Evolutionary conservation across 768 basidiomycete genomes (phyloP).

Genomic region (Boletales sp.): DNA sequence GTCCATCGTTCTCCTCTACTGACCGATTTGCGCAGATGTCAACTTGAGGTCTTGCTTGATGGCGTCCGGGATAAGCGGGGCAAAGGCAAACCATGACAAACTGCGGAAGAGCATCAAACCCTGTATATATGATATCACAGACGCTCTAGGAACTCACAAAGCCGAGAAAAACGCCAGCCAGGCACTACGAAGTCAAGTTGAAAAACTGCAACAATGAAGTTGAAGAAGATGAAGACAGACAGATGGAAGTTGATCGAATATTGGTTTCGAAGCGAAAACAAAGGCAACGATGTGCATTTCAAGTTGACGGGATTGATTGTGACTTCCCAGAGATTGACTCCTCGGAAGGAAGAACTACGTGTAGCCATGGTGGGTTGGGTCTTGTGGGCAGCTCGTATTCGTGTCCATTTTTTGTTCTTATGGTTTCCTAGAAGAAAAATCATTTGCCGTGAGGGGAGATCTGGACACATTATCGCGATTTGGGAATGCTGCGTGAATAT

Average conservation of each 20-base stretch:
- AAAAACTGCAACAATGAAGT: neutral
- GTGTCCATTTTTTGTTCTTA: neutral
- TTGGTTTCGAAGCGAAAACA: slow-evolving; percentile 45
- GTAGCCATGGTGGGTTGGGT: slow-evolving; percentile 2
- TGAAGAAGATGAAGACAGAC: slow-evolving; percentile 15
- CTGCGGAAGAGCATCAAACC: slow-evolving; percentile 10
- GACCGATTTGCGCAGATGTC: slow-evolving; percentile 42
- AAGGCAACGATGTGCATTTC: slow-evolving; percentile 50
- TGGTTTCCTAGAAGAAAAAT: neutral
- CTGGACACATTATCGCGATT: too few relatives aligned
- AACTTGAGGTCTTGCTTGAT: slow-evolving; percentile 52
- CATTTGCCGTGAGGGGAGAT: too few relatives aligned
- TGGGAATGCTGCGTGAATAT: too few relatives aligned
- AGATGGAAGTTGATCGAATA: slow-evolving; percentile 53
- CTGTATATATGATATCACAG: neutral
- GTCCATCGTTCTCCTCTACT: neutral
- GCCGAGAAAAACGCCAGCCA: slow-evolving; percentile 51
- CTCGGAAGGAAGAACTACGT: neutral
- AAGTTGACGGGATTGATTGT: slow-evolving; percentile 47
- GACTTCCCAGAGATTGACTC: slow-evolving; percentile 7
- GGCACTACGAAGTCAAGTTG: slow-evolving; percentile 18
- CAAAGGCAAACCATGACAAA: slow-evolving; percentile 55
- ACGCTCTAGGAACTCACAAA: slow-evolving; percentile 25
- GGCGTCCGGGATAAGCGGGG: slow-evolving; percentile 55
- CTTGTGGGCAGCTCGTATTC: neutral